Conservation (phyloP, 2,329 filamentous ascomycete genomes). For the Ophiostoma piceae region DNA sequence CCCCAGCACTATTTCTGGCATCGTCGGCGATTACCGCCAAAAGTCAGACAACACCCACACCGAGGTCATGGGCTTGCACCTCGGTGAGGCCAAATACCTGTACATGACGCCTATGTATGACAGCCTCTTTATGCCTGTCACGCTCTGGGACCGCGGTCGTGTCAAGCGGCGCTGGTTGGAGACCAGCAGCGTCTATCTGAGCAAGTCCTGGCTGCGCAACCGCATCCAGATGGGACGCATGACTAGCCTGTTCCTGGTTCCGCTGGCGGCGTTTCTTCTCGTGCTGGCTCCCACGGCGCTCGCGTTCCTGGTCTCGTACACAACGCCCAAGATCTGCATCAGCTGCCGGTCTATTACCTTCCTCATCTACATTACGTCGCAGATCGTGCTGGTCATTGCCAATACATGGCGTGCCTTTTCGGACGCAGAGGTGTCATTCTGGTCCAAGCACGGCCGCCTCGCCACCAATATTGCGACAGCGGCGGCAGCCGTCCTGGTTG, state of each 20-base stretch:
- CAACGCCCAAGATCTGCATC: constrained; percentile 16
- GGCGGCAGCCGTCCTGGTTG: neutral
- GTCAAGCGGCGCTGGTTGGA: constrained; percentile 16
- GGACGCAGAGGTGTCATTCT: neutral
- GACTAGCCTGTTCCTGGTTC: neutral
- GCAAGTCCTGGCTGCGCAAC: neutral
- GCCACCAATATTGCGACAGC: neutral
- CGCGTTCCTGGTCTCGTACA: constrained; percentile 14
- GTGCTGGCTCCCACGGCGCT: constrained; percentile 12
- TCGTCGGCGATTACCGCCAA: constrained; percentile 12
- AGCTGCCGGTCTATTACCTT: constrained; percentile 18
- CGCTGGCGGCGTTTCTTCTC: constrained; percentile 12
- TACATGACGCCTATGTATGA: constrained; percentile 15
- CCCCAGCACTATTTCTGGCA: constrained; percentile 16
- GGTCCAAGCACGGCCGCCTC: neutral
- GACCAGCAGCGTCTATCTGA: neutral
- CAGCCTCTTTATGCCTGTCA: constrained; percentile 17
- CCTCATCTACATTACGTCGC: neutral
- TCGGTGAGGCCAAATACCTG: neutral
- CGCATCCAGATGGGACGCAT: neutral
- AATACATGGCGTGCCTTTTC: constrained; percentile 16
- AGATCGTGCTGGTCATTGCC: constrained; percentile 10
- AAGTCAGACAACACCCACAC: neutral
- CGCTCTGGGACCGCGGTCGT: constrained; percentile 17
- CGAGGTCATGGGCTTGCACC: neutral